A percentile compares a stretch with the other conserved stretches of the same genome.
Conservation (phyloP, 257 asterid genomes). For the Solanum megistacrolobum region DNA sequence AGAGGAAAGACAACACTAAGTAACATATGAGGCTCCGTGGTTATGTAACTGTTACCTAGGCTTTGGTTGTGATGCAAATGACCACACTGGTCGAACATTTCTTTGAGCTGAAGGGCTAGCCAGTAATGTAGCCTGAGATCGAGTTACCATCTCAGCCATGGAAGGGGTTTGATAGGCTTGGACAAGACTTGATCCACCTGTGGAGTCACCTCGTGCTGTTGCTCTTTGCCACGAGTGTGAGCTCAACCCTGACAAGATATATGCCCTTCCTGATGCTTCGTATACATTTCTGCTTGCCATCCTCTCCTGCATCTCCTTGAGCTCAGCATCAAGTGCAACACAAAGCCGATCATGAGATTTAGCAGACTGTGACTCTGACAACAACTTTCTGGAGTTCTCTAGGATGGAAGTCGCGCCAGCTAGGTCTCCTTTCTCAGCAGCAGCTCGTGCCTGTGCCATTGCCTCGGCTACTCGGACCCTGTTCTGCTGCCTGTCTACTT, state of each 20-base stretch:
- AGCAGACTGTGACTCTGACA: constrained; percentile 57
- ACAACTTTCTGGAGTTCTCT: constrained; percentile 42
- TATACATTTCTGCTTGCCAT: constrained; percentile 82
- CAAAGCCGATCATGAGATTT: constrained; percentile 59
- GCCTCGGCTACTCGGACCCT: constrained; percentile 83
- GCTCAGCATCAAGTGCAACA: constrained; percentile 72
- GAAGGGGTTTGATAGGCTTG: constrained; percentile 89
- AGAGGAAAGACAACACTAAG: background rate
- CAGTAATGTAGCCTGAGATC: constrained; percentile 61
- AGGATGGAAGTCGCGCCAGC: constrained; percentile 59
- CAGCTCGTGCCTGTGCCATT: constrained; percentile 58
- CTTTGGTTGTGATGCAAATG: constrained; percentile 43
- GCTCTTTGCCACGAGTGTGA: constrained; percentile 99
- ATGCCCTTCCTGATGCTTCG: constrained; percentile 92
- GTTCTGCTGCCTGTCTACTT: constrained; percentile 88
- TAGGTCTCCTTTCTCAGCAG: constrained; percentile 76
- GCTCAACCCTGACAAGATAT: constrained; percentile 82
- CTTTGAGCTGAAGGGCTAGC: constrained; percentile 59
- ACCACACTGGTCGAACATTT: constrained; percentile 48
- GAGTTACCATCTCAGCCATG: constrained; percentile 89
- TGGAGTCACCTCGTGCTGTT: constrained; percentile 91
- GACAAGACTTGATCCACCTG: constrained; percentile 62
- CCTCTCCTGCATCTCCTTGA: constrained; percentile 96
- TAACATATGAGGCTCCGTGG: background rate
- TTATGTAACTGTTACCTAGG: constrained; percentile 29